A percentile compares a stretch with the other conserved stretches of the same genome.
Evolutionary conservation across 2,329 filamentous ascomycete species (phyloP).

Genomic region (Fusarium sp.): DNA sequence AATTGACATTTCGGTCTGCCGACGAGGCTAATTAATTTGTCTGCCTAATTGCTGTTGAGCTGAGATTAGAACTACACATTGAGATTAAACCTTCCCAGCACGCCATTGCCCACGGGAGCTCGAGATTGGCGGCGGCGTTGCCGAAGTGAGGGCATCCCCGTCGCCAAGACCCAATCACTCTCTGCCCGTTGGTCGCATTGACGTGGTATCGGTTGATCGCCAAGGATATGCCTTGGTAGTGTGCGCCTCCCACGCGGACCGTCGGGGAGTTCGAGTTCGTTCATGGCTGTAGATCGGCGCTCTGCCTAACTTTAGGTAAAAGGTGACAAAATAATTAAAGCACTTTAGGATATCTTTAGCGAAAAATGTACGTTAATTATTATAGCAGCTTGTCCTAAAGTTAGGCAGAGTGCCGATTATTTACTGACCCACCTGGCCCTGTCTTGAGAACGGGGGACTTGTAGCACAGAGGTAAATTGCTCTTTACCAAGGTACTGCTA

Average conservation of each 20-base stretch:
- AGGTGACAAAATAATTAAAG: no score
- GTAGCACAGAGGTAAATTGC: not conserved
- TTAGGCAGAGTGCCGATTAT: no score
- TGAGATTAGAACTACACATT: no score
- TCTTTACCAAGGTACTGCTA: slow-evolving; percentile 1
- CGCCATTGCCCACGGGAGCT: slow-evolving; percentile 5
- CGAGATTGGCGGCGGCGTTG: slow-evolving; percentile 21
- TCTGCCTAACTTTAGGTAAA: no score
- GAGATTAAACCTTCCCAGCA: not conserved
- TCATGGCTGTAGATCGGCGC: slow-evolving; percentile 2
- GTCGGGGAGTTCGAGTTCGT: slow-evolving; percentile 27
- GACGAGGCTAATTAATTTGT: not conserved
- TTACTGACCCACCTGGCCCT: not conserved
- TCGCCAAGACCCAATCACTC: slow-evolving; percentile 15
- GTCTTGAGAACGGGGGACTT: not conserved
- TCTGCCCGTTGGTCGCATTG: not conserved
- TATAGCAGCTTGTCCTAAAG: no score
- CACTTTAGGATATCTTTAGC: no score
- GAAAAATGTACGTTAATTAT: no score
- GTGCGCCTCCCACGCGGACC: slow-evolving; percentile 13
- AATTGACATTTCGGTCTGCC: not conserved
- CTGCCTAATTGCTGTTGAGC: not conserved
- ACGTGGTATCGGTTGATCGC: slow-evolving; percentile 23
- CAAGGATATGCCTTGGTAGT: slow-evolving; percentile 9
- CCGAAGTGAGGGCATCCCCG: slow-evolving; percentile 18